Conservation (phyloP, 495 filamentous ascomycete genomes). For the Viridothelium virens region DNA sequence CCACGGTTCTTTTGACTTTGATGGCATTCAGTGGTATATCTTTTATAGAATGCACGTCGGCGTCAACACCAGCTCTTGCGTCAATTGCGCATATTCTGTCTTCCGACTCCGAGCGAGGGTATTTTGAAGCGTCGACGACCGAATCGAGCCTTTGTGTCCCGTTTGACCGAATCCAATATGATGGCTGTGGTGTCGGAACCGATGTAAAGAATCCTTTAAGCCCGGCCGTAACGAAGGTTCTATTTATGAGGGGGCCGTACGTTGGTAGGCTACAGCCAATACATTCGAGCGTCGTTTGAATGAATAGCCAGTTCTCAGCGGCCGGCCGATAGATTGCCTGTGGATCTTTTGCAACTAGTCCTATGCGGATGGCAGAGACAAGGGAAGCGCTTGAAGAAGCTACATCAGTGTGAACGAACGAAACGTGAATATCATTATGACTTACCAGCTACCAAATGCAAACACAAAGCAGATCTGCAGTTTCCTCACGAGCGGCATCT, state of each 20-base stretch:
- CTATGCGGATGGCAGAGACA: not conserved
- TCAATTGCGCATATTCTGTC: not conserved
- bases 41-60: not conserved
- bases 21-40: not conserved
- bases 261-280: not conserved
- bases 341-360: not conserved
- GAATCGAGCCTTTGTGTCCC: not conserved
- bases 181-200: not conserved
- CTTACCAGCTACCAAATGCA: not conserved
- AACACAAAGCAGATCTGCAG: not conserved
- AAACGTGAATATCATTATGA: not conserved
- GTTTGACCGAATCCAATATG: not conserved
- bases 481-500: not conserved
- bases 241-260: not conserved
- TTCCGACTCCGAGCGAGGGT: not conserved
- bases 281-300: not conserved
- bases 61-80: not conserved
- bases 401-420: not conserved
- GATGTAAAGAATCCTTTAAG: not conserved
- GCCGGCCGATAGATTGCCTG: not conserved
- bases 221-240: not conserved
- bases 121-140: not conserved
- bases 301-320: not conserved
- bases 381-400: not conserved
- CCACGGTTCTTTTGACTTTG: not conserved